Base-by-base conservation (phyloP, 306 rosid species). In the Begonia masoniana region DNA sequence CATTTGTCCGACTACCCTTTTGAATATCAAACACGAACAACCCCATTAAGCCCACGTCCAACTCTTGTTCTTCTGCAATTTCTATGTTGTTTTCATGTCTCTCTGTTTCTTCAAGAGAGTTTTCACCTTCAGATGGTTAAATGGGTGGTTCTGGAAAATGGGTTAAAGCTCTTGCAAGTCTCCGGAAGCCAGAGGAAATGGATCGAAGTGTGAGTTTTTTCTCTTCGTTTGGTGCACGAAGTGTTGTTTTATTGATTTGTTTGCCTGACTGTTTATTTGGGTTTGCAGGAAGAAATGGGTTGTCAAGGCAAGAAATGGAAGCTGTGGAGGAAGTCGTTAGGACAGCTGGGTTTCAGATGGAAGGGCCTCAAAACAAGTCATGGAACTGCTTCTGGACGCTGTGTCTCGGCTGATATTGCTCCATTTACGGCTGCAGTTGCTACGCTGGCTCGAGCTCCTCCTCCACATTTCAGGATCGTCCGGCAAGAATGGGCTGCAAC, bases 61-160 rank as follows among this genome's bases (percentile, higher is more conserved):
- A 2, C 49, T 10, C 49, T 45, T 17, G 19, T 17, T 17, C 19
- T 17, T 13, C n/a, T 1, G 12, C 48, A 1, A 43, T 10, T 43
- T 10, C 1, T 43, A 1, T 43, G 13, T 43, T 43, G 1, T 10
- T 43, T 17, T 5, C 13, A 0, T 26, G 35, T 26, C 35, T 26
- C 48, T 43, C 48, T 43, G 49, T 45, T 43, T 12, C 10, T 9
- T 9, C 2, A 2, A 43, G 12, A 9, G 1, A 12, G 10, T 9
- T 51, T 62, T 55, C 10, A 23, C 43, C 45, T 31, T 31, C 39
- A 31, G 39, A 2, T 31, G 39, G 39, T 31, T 31, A 31, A 42
- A 87, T 88, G 96, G 94, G 94, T 68, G 88, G 82, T 59, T 88
- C 96, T 1, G 92, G 78, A 17, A 88, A 81, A 69, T 88, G 96